Base-by-base conservation (phyloP, 2,329 filamentous ascomycete genomes). In the Furcasterigmium furcatum region DNA sequence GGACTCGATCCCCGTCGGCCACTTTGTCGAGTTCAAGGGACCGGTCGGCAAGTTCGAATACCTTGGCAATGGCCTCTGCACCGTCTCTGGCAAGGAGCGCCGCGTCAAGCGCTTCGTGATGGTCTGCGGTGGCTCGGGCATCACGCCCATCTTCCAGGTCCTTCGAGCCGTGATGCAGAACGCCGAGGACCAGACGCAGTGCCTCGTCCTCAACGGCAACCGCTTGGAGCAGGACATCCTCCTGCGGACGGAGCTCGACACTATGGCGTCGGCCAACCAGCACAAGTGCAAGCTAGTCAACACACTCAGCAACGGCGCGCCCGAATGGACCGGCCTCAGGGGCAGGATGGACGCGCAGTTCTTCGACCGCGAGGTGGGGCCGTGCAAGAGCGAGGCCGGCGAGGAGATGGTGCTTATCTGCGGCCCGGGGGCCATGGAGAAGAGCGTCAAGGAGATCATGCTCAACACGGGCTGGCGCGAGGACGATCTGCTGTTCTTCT, bases 101-200 rank as follows among this genome's bases (percentile, higher is more conserved):
- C 65, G 55, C 0, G 78, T 95, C 1, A 78, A 76, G 43, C 77
- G 76, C 12, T 89, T 96, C 63, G 73, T 87, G 59, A 95, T 96
- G 90, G 83, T 96, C 25, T 94, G 88, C 55, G 91, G 79, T 13
- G 91, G 91, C 6, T 88, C 82, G n/a, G 91, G 91, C 1, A 87
- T 96, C 58, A 96, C 91, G n/a, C 91, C 91, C 0, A 88, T 96
- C 52, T 94, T 84, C 63, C 88, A 94, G 58, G 87, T 95, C 4
- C 71, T 95, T 43, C 74, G 88, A 7, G 85, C 88, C 1, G 79
- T 95, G 0, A 77, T 91, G 62, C 72, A 77, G 38, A 81, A 92
- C 51, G 55, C 61, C 2, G 61, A 71, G 0, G 88, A 92, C 57
- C 53, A 63, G 9, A 94, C 88, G 1, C 68, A 63, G 3, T 95